phyloP scores from a whole-genome alignment of 2,329 filamentous ascomycete species.

The Aspergillus brasiliensis region DNA sequence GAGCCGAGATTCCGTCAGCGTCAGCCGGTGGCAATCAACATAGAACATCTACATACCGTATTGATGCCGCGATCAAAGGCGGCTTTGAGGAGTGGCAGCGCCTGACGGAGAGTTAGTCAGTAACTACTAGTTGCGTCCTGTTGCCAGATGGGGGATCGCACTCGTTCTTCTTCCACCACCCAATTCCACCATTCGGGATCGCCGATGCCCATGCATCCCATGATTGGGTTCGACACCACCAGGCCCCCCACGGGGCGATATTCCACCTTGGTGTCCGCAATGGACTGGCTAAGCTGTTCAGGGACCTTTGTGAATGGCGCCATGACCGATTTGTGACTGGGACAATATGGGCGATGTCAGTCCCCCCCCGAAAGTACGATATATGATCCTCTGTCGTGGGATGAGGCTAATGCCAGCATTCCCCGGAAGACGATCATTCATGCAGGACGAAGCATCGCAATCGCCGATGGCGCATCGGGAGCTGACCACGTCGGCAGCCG shows the following conservation, averaged over 20 bases:
- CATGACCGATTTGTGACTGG: too few relatives aligned
- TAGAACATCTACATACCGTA: neutral
- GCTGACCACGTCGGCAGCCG: too few relatives aligned
- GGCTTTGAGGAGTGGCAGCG: neutral
- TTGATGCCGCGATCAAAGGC: neutral
- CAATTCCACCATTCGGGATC: neutral
- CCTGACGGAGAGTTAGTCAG: neutral
- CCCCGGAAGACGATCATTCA: too few relatives aligned
- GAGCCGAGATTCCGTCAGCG: neutral
- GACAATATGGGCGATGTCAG: too few relatives aligned
- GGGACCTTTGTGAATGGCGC: too few relatives aligned
- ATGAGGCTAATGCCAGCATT: too few relatives aligned
- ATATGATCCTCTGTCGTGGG: too few relatives aligned
- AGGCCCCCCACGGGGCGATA: neutral
- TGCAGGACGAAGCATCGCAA: too few relatives aligned
- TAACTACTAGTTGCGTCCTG: too few relatives aligned
- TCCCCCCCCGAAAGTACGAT: too few relatives aligned
- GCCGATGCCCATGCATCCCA: neutral
- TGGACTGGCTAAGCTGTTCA: too few relatives aligned
- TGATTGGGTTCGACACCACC: neutral
- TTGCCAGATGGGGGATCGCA: neutral
- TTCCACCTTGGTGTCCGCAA: neutral
- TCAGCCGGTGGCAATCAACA: neutral
- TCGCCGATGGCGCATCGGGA: too few relatives aligned
- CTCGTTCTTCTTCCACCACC: neutral